Base-by-base conservation (phyloP, 208 protist species). In the Crithidia bombi region DNA sequence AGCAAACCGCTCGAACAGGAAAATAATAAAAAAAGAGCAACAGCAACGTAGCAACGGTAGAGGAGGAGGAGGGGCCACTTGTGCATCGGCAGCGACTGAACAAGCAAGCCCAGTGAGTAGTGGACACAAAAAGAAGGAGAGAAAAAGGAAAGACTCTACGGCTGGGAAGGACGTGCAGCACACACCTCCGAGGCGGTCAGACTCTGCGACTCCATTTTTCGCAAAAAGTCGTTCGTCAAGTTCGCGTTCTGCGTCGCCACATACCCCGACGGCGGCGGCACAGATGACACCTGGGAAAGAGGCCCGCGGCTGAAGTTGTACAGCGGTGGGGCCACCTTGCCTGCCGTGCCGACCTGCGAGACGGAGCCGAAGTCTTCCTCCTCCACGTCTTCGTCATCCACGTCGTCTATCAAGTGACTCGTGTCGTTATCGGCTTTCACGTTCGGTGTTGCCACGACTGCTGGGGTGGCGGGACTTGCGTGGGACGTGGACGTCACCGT, bases 351-450 rank as follows among this genome's bases (percentile, higher is more conserved):
- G 15, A 69, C 61, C 36, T 75, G 61, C 5, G 69, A 75, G 17
- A 63, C 46, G 7, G 69, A 75, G 26, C 69, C 69, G 21, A 75
- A 75, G 41, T 75, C 57, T 21, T 65, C 58, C 6, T 75, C 38
- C 14, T 56, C 68, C 15, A 51, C n/a, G n/a, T n/a, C n/a, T n/a
- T n/a, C 66, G 36, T 64, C 58, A 43, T 28, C 35, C 10, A 47
- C 57, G 46, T 65, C 38, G 15, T n/a, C 35, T 10, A 36, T 19
- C 30, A 21, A 10, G 28, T 21, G 50, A 15, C 50, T 36, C n/a
- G n/a, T n/a, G n/a, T n/a, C n/a, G n/a, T n/a, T n/a, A n/a, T n/a
- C n/a, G n/a, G n/a, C n/a, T n/a, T n/a, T n/a, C n/a, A n/a, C n/a
- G 50, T 33, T 36, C 25, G 5, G 25, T 36, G 33, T 17, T 5